Evolutionary conservation across 495 filamentous ascomycete species (phyloP).

Genomic region (Endocarpon pusillum): DNA sequence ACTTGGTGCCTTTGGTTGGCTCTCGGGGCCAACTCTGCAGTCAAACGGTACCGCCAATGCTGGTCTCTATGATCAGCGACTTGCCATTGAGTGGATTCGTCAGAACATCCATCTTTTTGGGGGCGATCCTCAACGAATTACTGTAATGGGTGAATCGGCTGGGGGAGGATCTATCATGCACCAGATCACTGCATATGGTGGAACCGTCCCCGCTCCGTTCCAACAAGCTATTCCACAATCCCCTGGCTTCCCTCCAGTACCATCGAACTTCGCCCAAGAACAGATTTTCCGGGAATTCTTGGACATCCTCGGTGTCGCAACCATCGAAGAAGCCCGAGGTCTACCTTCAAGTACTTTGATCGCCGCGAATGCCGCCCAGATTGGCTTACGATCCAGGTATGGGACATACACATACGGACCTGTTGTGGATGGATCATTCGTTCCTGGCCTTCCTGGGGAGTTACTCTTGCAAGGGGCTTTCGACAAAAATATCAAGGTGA

Average conservation of each 20-base stretch:
- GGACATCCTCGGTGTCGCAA: slow-evolving; percentile 27
- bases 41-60: slow-evolving; percentile 40
- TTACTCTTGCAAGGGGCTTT: slow-evolving; percentile 36
- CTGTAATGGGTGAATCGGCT: slow-evolving; percentile 50
- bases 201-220: slow-evolving; percentile 34
- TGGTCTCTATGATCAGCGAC: slow-evolving; percentile 50
- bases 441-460: slow-evolving; percentile 35
- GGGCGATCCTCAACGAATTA: slow-evolving; percentile 48
- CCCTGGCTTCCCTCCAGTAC: slow-evolving; percentile 39
- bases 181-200: slow-evolving; percentile 44
- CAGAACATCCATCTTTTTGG: slow-evolving; percentile 43
- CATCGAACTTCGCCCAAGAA: slow-evolving; percentile 36
- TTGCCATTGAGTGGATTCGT: slow-evolving; percentile 45
- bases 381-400: slow-evolving; percentile 10
- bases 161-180: slow-evolving; percentile 47
- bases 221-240: slow-evolving; percentile 42
- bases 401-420: slow-evolving; percentile 32
- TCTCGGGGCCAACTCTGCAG: slow-evolving; percentile 42
- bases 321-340: slow-evolving; percentile 31
- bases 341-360: slow-evolving; percentile 34
- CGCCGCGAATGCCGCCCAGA: slow-evolving; percentile 17
- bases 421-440: slow-evolving; percentile 37
- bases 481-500: slow-evolving; percentile 37
- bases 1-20: slow-evolving; percentile 54
- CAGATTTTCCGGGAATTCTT: slow-evolving; percentile 50